These are phyloP conservation scores for Spirogloea muscicola DNA, from an alignment of 139 green algal genomes.

Conservation along the genomic window DNA sequence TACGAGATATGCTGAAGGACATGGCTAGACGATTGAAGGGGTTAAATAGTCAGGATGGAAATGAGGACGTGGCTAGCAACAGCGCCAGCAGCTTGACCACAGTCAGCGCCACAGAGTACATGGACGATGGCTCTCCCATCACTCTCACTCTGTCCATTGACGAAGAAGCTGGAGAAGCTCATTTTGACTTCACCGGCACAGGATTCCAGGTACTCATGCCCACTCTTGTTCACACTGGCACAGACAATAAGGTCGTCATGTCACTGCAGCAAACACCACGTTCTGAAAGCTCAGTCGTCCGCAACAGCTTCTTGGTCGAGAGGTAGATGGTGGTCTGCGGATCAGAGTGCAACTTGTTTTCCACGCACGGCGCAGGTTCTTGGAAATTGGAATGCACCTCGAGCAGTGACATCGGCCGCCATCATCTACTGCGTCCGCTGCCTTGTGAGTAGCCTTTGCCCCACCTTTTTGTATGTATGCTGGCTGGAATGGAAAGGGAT, in stretches of 20 bases:
- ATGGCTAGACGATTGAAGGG: slow-evolving; percentile 19
- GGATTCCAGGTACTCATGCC: no score
- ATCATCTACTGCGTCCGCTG: slow-evolving; percentile 91
- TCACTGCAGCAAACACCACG: no score
- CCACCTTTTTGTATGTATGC: no score
- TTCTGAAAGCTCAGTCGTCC: no score
- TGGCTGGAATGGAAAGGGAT: no score
- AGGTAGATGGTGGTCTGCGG: no score
- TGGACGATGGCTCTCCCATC: slow-evolving; percentile 92
- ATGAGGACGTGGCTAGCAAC: background rate
- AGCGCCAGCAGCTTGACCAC: slow-evolving; percentile 46
- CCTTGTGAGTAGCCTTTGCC: slow-evolving; percentile 81
- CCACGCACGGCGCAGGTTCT: slow-evolving; percentile 50
- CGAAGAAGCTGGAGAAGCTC: slow-evolving; percentile 55
- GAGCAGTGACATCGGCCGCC: slow-evolving; percentile 82
- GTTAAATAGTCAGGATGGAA: background rate
- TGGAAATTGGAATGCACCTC: slow-evolving; percentile 92
- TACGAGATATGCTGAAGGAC: slow-evolving; percentile 26
- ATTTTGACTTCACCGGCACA: slow-evolving; percentile 92
- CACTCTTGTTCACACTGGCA: no score
- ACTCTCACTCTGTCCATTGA: slow-evolving; percentile 78
- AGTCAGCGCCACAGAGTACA: slow-evolving; percentile 78
- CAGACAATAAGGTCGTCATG: no score
- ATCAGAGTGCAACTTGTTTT: no score
- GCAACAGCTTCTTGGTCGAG: no score